These are phyloP conservation scores for Volvariella volvacea DNA, from an alignment of 1,284 basidiomycete species.

Conservation along the genomic window DNA sequence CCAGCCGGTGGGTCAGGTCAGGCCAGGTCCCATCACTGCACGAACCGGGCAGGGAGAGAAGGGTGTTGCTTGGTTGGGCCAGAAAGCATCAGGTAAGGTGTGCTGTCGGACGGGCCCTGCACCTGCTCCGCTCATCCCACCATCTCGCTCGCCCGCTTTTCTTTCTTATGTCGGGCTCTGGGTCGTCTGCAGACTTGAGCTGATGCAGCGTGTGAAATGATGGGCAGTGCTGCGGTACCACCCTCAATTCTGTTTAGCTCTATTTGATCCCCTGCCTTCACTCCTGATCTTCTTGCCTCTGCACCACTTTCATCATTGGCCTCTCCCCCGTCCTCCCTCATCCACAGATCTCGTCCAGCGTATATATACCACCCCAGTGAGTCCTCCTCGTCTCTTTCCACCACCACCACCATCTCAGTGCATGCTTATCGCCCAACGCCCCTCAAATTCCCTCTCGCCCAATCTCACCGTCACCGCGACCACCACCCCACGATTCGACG, in stretches of 20 bases:
- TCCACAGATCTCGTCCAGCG: background rate
- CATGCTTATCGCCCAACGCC: too few relatives aligned
- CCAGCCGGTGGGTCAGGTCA: too few relatives aligned
- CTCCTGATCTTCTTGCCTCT: slow-evolving; percentile 13
- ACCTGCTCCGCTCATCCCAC: too few relatives aligned
- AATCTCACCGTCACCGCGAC: background rate
- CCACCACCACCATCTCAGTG: background rate
- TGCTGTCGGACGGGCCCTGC: too few relatives aligned
- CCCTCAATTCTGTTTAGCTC: slow-evolving; percentile 11
- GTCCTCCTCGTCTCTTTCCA: slow-evolving; percentile 4
- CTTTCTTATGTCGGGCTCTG: too few relatives aligned
- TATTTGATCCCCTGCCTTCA: slow-evolving; percentile 2
- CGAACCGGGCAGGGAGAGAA: too few relatives aligned
- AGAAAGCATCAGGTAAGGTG: too few relatives aligned
- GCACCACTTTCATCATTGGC: slow-evolving; percentile 12
- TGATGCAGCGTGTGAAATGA: slow-evolving; percentile 15
- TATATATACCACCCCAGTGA: background rate
- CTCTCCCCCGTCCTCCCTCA: background rate
- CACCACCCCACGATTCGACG: background rate
- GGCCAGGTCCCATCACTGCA: too few relatives aligned
- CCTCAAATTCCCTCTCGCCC: too few relatives aligned
- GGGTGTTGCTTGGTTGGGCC: too few relatives aligned
- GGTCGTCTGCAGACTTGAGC: too few relatives aligned
- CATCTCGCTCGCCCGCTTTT: too few relatives aligned
- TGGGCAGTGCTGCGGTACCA: slow-evolving; percentile 16